Evolutionary conservation across 345 rosid species (phyloP).

Genomic region (Sisymbrium irio): DNA sequence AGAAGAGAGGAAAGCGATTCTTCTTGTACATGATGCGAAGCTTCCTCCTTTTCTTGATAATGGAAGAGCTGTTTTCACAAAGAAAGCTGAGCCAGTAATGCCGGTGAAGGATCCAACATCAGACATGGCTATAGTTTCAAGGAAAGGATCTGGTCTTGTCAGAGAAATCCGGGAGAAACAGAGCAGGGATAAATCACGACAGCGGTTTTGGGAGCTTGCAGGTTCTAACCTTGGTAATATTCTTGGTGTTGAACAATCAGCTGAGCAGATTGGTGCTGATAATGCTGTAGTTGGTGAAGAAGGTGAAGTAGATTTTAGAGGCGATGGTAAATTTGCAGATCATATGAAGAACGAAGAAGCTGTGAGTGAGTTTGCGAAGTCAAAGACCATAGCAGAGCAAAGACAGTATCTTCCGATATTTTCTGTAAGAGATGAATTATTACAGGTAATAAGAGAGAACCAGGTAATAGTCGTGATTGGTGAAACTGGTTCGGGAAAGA

Average conservation of each 20-base stretch:
- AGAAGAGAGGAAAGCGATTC: conserved; percentile 83
- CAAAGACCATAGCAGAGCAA: conserved; percentile 79
- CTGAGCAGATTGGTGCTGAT: conserved; percentile 96
- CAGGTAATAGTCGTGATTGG: conserved; percentile 94
- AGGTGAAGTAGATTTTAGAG: conserved; percentile 90
- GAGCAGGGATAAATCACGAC: conserved; percentile 83
- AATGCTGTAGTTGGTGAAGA: conserved; percentile 87
- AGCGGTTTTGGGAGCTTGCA: conserved; percentile 98
- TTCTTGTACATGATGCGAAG: conserved; percentile 92
- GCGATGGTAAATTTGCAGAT: conserved; percentile 83
- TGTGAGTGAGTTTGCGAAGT: conserved; percentile 90
- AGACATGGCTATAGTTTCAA: conserved; percentile 97
- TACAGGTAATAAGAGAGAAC: conserved; percentile 96
- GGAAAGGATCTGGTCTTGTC: conserved; percentile 85
- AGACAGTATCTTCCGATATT: conserved; percentile 91
- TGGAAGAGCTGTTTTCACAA: conserved; percentile 92
- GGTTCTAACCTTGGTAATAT: conserved; percentile 95
- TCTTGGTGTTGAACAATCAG: conserved; percentile 87
- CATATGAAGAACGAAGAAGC: conserved; percentile 92
- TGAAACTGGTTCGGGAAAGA: conserved; percentile 98
- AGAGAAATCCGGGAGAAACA: conserved; percentile 95
- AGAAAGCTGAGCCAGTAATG: conserved; percentile 97
- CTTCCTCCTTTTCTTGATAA: conserved; percentile 83
- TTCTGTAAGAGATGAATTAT: conserved; percentile 90
- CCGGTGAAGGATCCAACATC: conserved; percentile 98